Base-by-base conservation (phyloP, 441 rosid genomes). In the Metrosideros polymorpha region DNA sequence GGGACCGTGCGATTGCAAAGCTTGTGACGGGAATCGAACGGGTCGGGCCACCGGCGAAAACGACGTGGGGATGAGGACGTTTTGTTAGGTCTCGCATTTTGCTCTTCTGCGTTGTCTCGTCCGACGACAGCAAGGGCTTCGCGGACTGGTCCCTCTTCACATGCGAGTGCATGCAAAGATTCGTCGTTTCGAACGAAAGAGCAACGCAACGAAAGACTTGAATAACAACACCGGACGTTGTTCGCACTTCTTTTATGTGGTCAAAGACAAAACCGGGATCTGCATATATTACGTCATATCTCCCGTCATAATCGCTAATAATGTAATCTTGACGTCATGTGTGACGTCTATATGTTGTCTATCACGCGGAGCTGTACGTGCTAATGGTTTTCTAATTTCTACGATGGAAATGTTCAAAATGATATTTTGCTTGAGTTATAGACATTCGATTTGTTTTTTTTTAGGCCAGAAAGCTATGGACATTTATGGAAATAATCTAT, bases 141-240 rank as follows among this genome's bases (percentile, higher is more conserved):
- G n/a, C 17, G 47, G 27, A 3, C 79, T 39, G 79, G 47, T 71
- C 79, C 79, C n/a, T n/a, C n/a, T 9, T 13, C 9, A 14, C 79
- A 12, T 39, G 47, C 47, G 24, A 71, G 79, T 42, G 47, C 79
- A 12, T 1, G 79, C 47, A 9, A 30, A 35, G 45, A 19, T 71
- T 39, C 27, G 79, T 10, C 79, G 2, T 12, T 22, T 22, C 47
- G 0, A 71, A 10, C 7, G 3, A 63, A 71, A 39, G 79, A 39
- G 79, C n/a, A 22, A 71, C 47, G 5, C 79, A 12, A 71, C 47
- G 2, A 22, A 12, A 6, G 79, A 22, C 17, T 22, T 3, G 47
- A 22, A 1, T 1, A 2, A 3, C 47, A 3, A 0, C 3, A 35
- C 27, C 35, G 0, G 39, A 47, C 24, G 55, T 7, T 2, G 1